phyloP scores from a whole-genome alignment of 2,329 filamentous ascomycete species.

The Penicillium sclerotigenum region DNA sequence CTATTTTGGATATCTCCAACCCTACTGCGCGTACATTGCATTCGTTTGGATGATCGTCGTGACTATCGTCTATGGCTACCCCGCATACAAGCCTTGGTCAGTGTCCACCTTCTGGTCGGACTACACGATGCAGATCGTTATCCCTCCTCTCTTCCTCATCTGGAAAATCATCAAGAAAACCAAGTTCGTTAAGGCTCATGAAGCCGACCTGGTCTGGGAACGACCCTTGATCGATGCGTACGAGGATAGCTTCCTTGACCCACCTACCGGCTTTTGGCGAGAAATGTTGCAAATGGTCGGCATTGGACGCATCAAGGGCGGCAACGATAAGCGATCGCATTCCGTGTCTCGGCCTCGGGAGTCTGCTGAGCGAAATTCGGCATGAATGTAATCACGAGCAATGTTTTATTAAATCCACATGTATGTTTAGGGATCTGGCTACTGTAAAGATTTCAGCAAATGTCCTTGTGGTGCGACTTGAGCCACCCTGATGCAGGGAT shows the following conservation, averaged over 20 bases:
- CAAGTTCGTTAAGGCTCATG: conserved; percentile 50
- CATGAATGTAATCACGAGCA: not conserved
- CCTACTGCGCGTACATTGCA: conserved; percentile 48
- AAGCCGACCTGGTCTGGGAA: conserved; percentile 61
- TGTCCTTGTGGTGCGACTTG: not conserved
- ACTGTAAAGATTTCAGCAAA: not conserved
- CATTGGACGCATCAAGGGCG: conserved; percentile 15
- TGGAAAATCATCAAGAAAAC: conserved; percentile 66
- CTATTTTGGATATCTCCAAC: conserved; percentile 59
- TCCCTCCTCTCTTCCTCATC: conserved; percentile 52
- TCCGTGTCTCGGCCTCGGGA: not conserved
- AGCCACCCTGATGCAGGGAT: not conserved
- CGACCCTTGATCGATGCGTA: conserved; percentile 59
- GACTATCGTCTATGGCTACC: conserved; percentile 54
- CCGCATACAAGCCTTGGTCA: conserved; percentile 48
- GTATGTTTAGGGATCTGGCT: not conserved
- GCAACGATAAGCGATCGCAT: conserved; percentile 12
- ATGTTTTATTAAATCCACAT: not conserved
- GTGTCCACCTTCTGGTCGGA: conserved; percentile 48
- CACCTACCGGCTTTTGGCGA: conserved; percentile 55
- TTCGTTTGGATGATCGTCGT: conserved; percentile 26
- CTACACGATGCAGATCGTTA: conserved; percentile 58
- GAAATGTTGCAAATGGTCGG: conserved; percentile 52
- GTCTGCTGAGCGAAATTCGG: not conserved
- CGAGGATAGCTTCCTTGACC: conserved; percentile 50